Percentiles rank a stretch among this genome's conserved stretches.
These are phyloP conservation scores for Wickerhamiella brachini DNA, from an alignment of 805 yeast genomes.

Conservation along the genomic window DNA sequence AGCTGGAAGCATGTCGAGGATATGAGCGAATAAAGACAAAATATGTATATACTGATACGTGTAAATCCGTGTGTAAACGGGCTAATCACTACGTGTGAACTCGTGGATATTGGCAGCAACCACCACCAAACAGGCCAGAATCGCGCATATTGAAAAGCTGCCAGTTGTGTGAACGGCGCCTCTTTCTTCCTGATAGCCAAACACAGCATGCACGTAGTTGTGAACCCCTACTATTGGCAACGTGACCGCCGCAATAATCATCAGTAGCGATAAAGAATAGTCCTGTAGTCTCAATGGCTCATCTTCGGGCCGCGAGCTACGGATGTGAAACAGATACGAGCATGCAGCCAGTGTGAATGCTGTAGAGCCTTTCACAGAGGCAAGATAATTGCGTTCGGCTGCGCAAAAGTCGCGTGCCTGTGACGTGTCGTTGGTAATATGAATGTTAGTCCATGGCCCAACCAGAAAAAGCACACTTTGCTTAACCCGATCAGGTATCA, in stretches of 20 bases:
- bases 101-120: conserved; percentile 13
- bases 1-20: no score
- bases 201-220: conserved; percentile 16
- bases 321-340: conserved; percentile 11
- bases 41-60: no score
- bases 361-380: conserved; percentile 14
- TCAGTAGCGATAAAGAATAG: conserved; percentile 10
- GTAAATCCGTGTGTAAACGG: no score
- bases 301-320: not conserved
- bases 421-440: conserved; percentile 18
- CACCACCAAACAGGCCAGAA: conserved; percentile 11
- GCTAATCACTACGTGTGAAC: not conserved
- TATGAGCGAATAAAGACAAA: no score
- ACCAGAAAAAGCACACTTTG: not conserved
- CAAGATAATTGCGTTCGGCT: conserved; percentile 21
- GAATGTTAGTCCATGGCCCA: conserved; percentile 13
- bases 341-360: conserved; percentile 19
- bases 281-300: not conserved
- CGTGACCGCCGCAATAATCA: conserved; percentile 12
- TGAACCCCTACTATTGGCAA: conserved; percentile 14
- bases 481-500: not conserved
- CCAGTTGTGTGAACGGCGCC: conserved; percentile 13
- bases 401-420: conserved; percentile 24
- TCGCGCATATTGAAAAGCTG: conserved; percentile 7
- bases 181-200: conserved; percentile 11